Conservation (phyloP, 2,329 filamentous ascomycete species). For the Blumeria hordei region DNA sequence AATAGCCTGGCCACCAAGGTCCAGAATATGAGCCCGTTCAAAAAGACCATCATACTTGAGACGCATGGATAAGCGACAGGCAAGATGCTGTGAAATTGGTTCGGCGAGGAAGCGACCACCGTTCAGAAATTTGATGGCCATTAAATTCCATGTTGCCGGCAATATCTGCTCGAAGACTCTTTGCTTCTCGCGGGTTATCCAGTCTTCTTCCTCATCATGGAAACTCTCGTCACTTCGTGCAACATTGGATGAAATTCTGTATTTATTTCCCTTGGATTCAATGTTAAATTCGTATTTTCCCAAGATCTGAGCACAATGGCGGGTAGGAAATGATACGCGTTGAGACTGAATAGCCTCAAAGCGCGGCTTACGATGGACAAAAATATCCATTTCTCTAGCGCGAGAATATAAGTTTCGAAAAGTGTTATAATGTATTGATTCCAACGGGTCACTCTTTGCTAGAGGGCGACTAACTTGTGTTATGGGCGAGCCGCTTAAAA, state of each 20-base stretch:
- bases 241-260: slow-evolving; percentile 46
- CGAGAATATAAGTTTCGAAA: slow-evolving; percentile 53
- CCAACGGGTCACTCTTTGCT: slow-evolving; percentile 27
- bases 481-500: slow-evolving; percentile 2
- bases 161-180: slow-evolving; percentile 54
- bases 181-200: not conserved
- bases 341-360: slow-evolving; percentile 75
- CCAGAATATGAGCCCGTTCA: slow-evolving; percentile 46
- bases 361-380: slow-evolving; percentile 61
- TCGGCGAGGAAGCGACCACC: slow-evolving; percentile 39
- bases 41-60: slow-evolving; percentile 21
- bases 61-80: slow-evolving; percentile 26
- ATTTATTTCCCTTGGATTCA: slow-evolving; percentile 43
- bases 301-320: slow-evolving; percentile 58
- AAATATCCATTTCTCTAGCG: slow-evolving; percentile 45
- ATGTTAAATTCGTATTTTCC: slow-evolving; percentile 64
- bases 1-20: slow-evolving; percentile 62
- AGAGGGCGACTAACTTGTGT: slow-evolving; percentile 21
- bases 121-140: slow-evolving; percentile 34
- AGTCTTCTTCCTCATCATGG: slow-evolving; percentile 40
- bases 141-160: slow-evolving; percentile 35
- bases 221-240: slow-evolving; percentile 45
- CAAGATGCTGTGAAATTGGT: slow-evolving; percentile 36
- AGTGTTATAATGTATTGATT: slow-evolving; percentile 69
- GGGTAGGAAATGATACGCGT: slow-evolving; percentile 46